Evolutionary conservation across 2,329 filamentous ascomycete genomes (phyloP).

Genomic region (Hymenoscyphus fraxineus): DNA sequence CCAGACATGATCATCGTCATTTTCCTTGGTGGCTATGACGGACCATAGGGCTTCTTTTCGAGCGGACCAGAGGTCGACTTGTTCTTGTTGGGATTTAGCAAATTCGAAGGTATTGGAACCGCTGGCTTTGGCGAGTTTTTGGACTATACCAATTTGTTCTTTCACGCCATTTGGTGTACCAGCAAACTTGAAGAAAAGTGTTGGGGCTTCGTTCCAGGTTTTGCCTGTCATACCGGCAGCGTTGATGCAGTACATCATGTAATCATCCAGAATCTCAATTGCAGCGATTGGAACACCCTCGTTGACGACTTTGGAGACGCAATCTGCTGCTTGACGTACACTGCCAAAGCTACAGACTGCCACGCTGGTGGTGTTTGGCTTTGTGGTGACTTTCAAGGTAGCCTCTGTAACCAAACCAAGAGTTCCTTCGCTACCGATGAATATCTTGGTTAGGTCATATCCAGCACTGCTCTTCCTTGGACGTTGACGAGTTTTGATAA

Average conservation of each 20-base stretch:
- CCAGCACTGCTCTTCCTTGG: constrained; percentile 87
- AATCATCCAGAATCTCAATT: constrained; percentile 89
- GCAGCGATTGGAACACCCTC: constrained; percentile 81
- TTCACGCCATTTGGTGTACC: constrained; percentile 68
- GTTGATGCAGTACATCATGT: constrained; percentile 75
- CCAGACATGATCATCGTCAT: constrained; percentile 70
- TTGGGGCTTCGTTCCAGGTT: constrained; percentile 68
- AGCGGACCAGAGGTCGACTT: constrained; percentile 75
- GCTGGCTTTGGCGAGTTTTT: constrained; percentile 55
- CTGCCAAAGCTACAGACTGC: constrained; percentile 65
- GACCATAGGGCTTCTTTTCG: constrained; percentile 82
- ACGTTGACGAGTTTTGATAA: constrained; percentile 84
- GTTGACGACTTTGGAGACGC: constrained; percentile 75
- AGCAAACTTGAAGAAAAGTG: constrained; percentile 80
- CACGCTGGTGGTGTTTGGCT: constrained; percentile 74
- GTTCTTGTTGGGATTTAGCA: constrained; percentile 65
- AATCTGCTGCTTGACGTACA: constrained; percentile 45
- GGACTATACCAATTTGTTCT: constrained; percentile 70
- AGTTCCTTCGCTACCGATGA: constrained; percentile 89
- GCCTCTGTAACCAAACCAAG: constrained; percentile 89
- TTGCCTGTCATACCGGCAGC: constrained; percentile 62
- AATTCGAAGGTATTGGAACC: constrained; percentile 74
- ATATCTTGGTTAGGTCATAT: constrained; percentile 85
- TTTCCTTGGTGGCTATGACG: constrained; percentile 61
- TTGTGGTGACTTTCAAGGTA: constrained; percentile 78